Conservation (phyloP, 2,329 filamentous ascomycete genomes). For the Dendrostoma leiphaemia region DNA sequence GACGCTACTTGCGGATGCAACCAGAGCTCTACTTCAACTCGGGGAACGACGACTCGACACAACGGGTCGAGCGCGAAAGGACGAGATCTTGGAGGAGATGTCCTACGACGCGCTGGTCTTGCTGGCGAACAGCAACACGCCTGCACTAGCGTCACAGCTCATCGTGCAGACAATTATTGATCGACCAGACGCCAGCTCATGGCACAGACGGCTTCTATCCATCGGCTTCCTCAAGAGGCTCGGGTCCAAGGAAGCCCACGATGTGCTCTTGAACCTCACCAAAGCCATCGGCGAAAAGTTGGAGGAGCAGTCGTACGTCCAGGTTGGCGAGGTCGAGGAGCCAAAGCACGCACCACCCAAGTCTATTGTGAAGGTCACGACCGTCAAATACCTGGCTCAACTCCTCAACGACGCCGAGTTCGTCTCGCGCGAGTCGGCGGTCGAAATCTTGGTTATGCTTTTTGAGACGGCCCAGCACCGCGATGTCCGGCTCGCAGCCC, state of each 20-base stretch:
- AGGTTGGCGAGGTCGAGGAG: constrained; percentile 4
- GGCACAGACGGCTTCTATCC: constrained; percentile 10
- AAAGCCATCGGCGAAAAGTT: constrained; percentile 9
- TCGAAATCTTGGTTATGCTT: constrained; percentile 7
- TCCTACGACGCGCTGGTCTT: constrained; percentile 2
- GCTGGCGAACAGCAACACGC: background rate
- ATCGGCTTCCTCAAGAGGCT: constrained; percentile 2
- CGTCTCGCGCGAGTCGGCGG: constrained; percentile 4
- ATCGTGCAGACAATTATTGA: constrained; percentile 11
- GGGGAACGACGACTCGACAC: background rate
- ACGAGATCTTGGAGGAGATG: constrained; percentile 1
- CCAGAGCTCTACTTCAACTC: constrained; percentile 1
- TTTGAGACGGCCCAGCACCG: constrained; percentile 11
- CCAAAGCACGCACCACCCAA: constrained; percentile 2
- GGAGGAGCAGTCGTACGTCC: constrained; percentile 13
- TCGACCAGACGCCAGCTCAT: constrained; percentile 11
- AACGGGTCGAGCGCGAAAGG: background rate
- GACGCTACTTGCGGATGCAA: constrained; percentile 1
- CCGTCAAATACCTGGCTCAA: constrained; percentile 14
- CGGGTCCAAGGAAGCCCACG: constrained; percentile 4
- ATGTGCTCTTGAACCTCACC: background rate
- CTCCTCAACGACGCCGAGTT: constrained; percentile 11
- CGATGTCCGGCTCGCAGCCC: constrained; percentile 8
- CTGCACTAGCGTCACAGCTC: constrained; percentile 6
- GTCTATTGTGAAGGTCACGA: constrained; percentile 13